Conservation (phyloP, 1,139 yeast species). For the Magnusiomyces sp. region DNA sequence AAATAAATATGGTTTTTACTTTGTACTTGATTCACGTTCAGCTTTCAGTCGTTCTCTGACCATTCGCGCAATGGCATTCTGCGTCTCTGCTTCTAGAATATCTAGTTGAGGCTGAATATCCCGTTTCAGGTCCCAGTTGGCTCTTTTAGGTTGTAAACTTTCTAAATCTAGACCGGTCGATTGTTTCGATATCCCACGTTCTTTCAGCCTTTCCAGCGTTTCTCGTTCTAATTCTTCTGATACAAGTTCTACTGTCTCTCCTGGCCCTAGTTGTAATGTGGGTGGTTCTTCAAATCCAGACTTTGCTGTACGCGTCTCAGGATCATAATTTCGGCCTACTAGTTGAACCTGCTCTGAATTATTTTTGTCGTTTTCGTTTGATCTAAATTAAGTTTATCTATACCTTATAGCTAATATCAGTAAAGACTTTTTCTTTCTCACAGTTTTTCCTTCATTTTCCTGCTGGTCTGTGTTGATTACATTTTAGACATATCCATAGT, state of each 20-base stretch:
- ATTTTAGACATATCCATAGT: no score
- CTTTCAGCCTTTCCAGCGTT: constrained; percentile 18
- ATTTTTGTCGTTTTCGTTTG: constrained; percentile 14
- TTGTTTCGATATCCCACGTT: neutral
- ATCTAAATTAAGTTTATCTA: constrained; percentile 15
- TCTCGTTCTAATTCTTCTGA: constrained; percentile 30
- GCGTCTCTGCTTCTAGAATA: constrained; percentile 33
- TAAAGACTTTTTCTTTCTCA: no score
- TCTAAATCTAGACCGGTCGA: constrained; percentile 18
- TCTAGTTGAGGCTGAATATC: constrained; percentile 31
- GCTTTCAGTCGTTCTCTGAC: constrained; percentile 33
- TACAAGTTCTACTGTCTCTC: constrained; percentile 33
- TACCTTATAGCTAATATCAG: constrained; percentile 10
- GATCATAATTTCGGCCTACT: constrained; percentile 31
- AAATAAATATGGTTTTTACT: neutral
- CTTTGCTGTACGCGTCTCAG: constrained; percentile 27
- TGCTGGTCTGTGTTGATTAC: neutral
- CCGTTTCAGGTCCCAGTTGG: constrained; percentile 32
- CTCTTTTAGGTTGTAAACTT: constrained; percentile 28
- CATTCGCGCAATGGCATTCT: constrained; percentile 34
- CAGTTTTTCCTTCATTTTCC: no score
- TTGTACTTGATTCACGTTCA: neutral
- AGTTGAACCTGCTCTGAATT: constrained; percentile 5
- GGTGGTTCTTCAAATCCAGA: constrained; percentile 33
- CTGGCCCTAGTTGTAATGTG: constrained; percentile 19